Base-by-base conservation (phyloP, 225 moss, liverwort and hornwort species). In the Polytrichum formosum region DNA sequence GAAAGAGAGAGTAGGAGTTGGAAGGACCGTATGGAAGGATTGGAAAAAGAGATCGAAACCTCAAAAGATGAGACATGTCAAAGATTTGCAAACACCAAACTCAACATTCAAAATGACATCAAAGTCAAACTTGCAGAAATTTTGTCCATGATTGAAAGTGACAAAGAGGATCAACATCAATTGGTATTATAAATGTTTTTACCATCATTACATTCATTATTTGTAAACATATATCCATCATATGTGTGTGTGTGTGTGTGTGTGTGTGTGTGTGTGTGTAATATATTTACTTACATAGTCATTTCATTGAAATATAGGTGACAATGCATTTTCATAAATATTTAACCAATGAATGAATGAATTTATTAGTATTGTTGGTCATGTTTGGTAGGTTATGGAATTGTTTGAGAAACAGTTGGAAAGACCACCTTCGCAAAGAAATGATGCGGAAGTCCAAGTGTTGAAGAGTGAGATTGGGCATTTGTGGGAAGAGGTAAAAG, bases 381-480 rank as follows among this genome's bases (percentile, higher is more conserved):
- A 17, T 54, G n/a, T 67, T 56, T 1, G 68, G 7, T 71, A 95
- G 82, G 78, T 81, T 3, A 64, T 87, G 61, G 73, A 46, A 46
- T 22, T 76, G 26, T 73, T 93, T 8, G 86, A 90, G 46, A 84
- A 79, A 17, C 85, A 55, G 29, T 56, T 91, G 28, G 81, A 83
- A 54, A 85, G 37, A 31, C 77, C 82, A 61, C 77, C 82, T 31
- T 69, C 82, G 74, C 84, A 81, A 55, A 87, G 67, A 64, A 76
- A 78, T 35, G 53, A 84, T 46, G 13, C 13, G 46, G 82, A 70
- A 53, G 75, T 91, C 60, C 71, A 84, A 55, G 91, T 90, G 68
- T 1, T 96, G 1, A 87, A 88, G 80, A 87, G 85, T 76, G 93
- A 96, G 71, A 88, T 96, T 60, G 82, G 85, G 58, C 78, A 80